Evolutionary conservation across 768 basidiomycete genomes (phyloP).

Genomic region (Mycena alexandri): DNA sequence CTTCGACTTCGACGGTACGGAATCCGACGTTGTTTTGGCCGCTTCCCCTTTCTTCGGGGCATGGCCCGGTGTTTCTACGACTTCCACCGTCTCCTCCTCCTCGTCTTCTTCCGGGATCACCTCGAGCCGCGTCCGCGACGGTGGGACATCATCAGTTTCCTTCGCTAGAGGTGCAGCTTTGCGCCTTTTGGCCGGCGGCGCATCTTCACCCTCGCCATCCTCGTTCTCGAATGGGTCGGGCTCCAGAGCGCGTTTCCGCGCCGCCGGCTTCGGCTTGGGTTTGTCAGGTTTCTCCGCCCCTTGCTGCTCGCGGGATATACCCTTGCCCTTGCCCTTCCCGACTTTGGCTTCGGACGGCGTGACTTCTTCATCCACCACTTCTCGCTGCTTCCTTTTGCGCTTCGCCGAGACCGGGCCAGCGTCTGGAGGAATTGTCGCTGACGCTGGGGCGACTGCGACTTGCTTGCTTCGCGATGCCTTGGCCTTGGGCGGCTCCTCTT

Average conservation of each 20-base stretch:
- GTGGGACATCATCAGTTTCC: background rate
- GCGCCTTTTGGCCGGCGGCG: constrained; percentile 11
- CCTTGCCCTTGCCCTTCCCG: constrained; percentile 6
- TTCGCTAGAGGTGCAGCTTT: constrained; percentile 9
- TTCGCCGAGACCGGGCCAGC: constrained; percentile 3
- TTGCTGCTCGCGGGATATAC: background rate
- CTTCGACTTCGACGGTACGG: constrained; percentile 2
- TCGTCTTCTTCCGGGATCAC: constrained; percentile 33
- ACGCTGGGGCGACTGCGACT: no score
- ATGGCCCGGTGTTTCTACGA: constrained; percentile 1
- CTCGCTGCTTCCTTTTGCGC: constrained; percentile 17
- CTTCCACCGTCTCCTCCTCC: constrained; percentile 22
- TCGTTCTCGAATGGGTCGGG: background rate
- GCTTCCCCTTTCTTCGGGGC: background rate
- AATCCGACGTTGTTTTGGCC: background rate
- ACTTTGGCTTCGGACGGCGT: background rate
- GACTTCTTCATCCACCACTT: background rate
- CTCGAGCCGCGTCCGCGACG: constrained; percentile 20
- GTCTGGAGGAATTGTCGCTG: background rate
- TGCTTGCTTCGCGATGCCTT: constrained; percentile 4
- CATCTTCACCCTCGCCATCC: background rate
- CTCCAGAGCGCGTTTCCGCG: constrained; percentile 1
- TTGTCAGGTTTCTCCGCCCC: constrained; percentile 12
- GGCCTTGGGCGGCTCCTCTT: background rate
- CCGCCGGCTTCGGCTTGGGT: constrained; percentile 16